Conservation (phyloP, 495 filamentous ascomycete genomes). For the Aspergillus affinis region DNA sequence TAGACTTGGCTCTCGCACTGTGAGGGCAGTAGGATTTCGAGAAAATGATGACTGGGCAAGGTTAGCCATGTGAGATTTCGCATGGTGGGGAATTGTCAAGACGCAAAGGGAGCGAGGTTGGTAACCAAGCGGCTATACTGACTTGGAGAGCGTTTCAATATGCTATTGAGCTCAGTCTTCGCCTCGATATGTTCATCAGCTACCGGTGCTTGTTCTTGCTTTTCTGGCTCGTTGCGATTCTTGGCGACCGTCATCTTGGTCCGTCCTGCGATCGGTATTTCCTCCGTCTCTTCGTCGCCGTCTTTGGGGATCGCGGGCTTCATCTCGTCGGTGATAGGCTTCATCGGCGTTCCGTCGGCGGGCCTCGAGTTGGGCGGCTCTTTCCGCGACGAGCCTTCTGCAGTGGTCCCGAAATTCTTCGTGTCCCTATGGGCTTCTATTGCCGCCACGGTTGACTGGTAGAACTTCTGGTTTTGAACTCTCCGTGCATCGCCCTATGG, state of each 20-base stretch:
- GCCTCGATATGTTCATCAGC: conserved; percentile 35
- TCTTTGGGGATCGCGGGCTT: conserved; percentile 38
- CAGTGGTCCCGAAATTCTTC: conserved; percentile 26
- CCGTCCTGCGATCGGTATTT: conserved; percentile 63
- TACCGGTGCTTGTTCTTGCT: conserved; percentile 22
- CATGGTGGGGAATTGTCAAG: not conserved
- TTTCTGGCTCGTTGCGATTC: conserved; percentile 32
- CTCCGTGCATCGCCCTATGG: conserved; percentile 41
- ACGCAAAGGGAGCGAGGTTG: conserved; percentile 18
- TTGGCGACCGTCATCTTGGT: conserved; percentile 58
- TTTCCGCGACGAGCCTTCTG: conserved; percentile 34
- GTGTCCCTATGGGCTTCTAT: conserved; percentile 43
- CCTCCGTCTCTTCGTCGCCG: conserved; percentile 34
- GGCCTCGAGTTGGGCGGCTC: conserved; percentile 34
- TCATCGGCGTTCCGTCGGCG: conserved; percentile 37
- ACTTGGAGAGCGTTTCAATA: conserved; percentile 82
- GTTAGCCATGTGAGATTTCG: not conserved
- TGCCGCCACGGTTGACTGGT: conserved; percentile 48
- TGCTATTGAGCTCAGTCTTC: conserved; percentile 64
- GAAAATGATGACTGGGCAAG: conserved; percentile 78
- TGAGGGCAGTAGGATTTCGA: conserved; percentile 90
- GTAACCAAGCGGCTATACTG: conserved; percentile 30
- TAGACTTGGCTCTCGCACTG: conserved; percentile 76
- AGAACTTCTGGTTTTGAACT: conserved; percentile 50
- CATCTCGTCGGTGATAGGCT: conserved; percentile 53